These are phyloP conservation scores for Chaetomiaceae sp. DNA, from an alignment of 2,329 filamentous ascomycete species.

Conservation along the genomic window DNA sequence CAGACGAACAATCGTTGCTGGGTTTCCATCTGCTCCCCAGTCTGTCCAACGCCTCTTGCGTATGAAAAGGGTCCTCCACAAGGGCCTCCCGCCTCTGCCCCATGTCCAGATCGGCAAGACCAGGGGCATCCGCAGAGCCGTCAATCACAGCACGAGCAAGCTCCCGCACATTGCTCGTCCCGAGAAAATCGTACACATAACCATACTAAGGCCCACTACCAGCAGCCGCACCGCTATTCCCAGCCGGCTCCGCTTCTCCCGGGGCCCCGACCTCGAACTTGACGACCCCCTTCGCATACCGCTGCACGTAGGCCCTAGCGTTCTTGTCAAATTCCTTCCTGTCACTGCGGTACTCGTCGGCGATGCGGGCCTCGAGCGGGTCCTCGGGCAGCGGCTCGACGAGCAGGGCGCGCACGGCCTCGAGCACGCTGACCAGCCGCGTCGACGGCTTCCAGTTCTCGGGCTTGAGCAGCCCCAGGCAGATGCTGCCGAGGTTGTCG, in stretches of 20 bases:
- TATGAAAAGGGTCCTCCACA: too few species aligned
- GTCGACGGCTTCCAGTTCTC: conserved; percentile 91
- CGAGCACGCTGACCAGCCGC: conserved; percentile 69
- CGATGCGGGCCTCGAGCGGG: conserved; percentile 80
- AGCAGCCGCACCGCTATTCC: too few species aligned
- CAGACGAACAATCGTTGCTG: too few species aligned
- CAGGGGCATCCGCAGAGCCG: too few species aligned
- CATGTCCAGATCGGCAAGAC: too few species aligned
- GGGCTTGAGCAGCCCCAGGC: conserved; percentile 73
- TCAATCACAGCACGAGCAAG: too few species aligned
- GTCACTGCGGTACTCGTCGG: conserved; percentile 73
- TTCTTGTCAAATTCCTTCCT: conserved; percentile 66
- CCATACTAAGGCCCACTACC: too few species aligned
- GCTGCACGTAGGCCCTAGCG: conserved; percentile 66
- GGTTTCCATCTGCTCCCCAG: too few species aligned
- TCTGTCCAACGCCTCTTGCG: too few species aligned
- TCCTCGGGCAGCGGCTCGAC: conserved; percentile 82
- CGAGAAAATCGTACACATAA: too few species aligned
- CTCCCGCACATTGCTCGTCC: too few species aligned
- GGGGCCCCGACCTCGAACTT: conserved; percentile 31
- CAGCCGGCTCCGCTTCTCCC: not conserved
- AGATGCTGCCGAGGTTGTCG: conserved; percentile 80
- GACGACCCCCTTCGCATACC: conserved; percentile 56
- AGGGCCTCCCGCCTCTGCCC: too few species aligned
- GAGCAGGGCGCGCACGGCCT: conserved; percentile 69